Conservation (phyloP, 192 early-diverging fungal genomes). For the Kickxella alabastrina region DNA sequence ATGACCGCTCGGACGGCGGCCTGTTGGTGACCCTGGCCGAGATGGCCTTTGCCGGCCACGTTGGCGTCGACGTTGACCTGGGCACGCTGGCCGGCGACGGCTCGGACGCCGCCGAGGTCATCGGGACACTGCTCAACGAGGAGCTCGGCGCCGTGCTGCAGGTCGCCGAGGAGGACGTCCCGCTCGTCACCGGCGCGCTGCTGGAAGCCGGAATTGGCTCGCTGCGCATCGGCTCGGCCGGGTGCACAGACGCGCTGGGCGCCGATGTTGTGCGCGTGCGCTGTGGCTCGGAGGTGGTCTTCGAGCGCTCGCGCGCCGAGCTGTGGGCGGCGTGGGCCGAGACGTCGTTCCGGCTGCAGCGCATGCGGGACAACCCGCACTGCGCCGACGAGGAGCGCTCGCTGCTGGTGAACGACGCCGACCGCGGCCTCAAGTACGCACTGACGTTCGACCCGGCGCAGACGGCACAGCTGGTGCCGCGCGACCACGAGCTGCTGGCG, state of each 20-base stretch:
- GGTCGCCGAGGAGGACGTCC: constrained; percentile 59
- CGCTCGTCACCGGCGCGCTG: constrained; percentile 44
- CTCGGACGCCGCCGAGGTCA: constrained; percentile 36
- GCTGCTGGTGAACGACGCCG: constrained; percentile 59
- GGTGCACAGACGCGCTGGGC: constrained; percentile 17
- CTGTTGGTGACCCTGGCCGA: constrained; percentile 87
- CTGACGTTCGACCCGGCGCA: constrained; percentile 73
- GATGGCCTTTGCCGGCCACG: constrained; percentile 95
- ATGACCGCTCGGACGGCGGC: constrained; percentile 98
- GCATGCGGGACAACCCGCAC: constrained; percentile 81
- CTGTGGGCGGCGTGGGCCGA: constrained; percentile 85
- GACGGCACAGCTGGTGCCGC: constrained; percentile 14
- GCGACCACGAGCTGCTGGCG: background rate
- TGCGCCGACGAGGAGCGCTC: constrained; percentile 85
- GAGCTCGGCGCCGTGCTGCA: constrained; percentile 98
- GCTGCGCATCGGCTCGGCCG: constrained; percentile 56
- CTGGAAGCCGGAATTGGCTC: constrained; percentile 53
- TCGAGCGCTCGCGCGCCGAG: constrained; percentile 57
- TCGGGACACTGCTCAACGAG: constrained; percentile 86
- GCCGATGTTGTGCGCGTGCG: constrained; percentile 56
- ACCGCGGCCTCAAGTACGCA: constrained; percentile 75
- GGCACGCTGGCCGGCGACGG: constrained; percentile 25
- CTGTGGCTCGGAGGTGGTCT: constrained; percentile 45
- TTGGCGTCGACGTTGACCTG: constrained; percentile 73
- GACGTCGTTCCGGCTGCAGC: constrained; percentile 90